Percentiles rank a stretch among this genome's conserved stretches.
These are phyloP conservation scores for Clavariopsis aquatica DNA, from an alignment of 495 filamentous ascomycete species.

Conservation along the genomic window DNA sequence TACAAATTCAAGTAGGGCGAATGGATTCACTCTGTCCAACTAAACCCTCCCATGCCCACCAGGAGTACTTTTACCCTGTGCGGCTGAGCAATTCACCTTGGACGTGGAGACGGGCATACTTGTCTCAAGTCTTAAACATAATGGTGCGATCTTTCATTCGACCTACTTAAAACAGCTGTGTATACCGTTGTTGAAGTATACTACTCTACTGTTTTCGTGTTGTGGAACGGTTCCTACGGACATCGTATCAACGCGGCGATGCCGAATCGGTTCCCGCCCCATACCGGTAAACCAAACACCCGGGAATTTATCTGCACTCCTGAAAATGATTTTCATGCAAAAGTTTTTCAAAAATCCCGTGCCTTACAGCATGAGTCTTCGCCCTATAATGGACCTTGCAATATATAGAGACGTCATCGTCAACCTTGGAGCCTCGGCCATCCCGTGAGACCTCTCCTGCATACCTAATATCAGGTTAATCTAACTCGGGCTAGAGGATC, in stretches of 20 bases:
- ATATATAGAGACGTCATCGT: background rate
- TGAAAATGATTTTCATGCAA: background rate
- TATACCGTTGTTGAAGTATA: background rate
- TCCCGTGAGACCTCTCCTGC: background rate
- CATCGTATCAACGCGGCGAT: background rate
- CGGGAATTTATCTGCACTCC: constrained; percentile 7
- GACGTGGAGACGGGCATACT: background rate
- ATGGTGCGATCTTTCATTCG: background rate
- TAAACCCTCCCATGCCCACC: too few relatives aligned
- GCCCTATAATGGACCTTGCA: background rate
- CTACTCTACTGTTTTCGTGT: background rate
- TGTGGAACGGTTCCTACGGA: background rate
- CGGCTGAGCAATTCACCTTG: too few relatives aligned
- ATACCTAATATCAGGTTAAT: background rate
- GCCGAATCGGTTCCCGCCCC: background rate
- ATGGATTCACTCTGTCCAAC: too few relatives aligned
- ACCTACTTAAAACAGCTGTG: background rate
- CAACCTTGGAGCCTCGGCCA: background rate
- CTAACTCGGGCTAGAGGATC: background rate
- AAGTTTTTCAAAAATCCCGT: too few relatives aligned
- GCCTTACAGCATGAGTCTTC: too few relatives aligned
- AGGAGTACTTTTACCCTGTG: too few relatives aligned
- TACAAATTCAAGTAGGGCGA: too few relatives aligned
- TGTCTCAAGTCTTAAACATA: background rate
- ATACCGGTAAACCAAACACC: background rate